Evolutionary conservation across 129 eudicot species (phyloP), one percentile per base, ranked within the genome.

Genomic region (Flaveria sonorensis): DNA sequence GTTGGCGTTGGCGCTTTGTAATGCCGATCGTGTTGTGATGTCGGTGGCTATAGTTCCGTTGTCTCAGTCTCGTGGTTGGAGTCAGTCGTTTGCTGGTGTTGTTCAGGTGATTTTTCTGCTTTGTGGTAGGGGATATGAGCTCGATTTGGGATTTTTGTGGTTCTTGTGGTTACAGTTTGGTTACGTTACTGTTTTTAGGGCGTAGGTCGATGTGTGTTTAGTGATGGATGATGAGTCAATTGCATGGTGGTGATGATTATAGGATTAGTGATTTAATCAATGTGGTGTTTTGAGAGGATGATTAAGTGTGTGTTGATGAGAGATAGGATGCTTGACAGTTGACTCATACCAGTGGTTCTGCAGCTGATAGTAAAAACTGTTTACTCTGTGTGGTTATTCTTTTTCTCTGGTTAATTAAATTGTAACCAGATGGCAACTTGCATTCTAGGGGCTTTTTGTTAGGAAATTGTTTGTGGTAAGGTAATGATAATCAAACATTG

Each of bases 21-120:
- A 91, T 76, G 97, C 97, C 1, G 99, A 94, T 60, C 96, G 99
- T 14, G 99, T 94, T 69, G 99, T 94, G 47, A 94, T 94, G 99
- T 91, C 97, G 0, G 97, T 94, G 10, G 97, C 96, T 0, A 86
- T 94, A 30, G 99, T 94, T 72, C 99, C 99, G 56, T 77, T 94
- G 39, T 89, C 96, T 39, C 77, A 79, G 45, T 81, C 96, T 26
- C 85, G 82, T 69, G 92, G 92, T 16, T 94, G 99, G 97, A 78
- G 87, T 51, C 97, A 81, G 39, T 88, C 99, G 14, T 94, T 94
- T 75, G 97, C 93, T n/a, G 99, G 99, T 59, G 93, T 94, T 69
- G 96, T 94, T 79, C 99, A 94, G 99, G 99, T 93, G 13, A 15
- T 68, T 11, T 71, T 73, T 24, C 9, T 47, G 21, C 16, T 74